These are phyloP conservation scores for Apiospora rasikravindrae DNA, from an alignment of 2,329 filamentous ascomycete species.

Conservation along the genomic window DNA sequence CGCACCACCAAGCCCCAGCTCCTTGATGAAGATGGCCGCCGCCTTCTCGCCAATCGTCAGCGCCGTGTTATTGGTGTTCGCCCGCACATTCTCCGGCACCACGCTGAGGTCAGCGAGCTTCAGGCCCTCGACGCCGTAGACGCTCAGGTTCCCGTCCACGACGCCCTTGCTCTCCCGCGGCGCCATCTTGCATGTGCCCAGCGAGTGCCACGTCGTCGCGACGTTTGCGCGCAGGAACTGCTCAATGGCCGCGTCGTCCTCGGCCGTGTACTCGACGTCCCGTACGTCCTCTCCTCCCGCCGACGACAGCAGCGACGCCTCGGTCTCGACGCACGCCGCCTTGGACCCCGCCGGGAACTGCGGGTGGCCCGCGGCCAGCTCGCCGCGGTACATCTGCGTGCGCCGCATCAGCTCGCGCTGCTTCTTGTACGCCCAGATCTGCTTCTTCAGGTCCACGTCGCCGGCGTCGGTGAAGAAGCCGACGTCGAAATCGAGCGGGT, in stretches of 20 bases:
- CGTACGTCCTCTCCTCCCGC: slow-evolving; percentile 39
- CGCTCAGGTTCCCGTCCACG: slow-evolving; percentile 42
- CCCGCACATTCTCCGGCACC: slow-evolving; percentile 37
- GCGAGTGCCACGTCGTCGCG: slow-evolving; percentile 44
- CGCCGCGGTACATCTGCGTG: slow-evolving; percentile 55
- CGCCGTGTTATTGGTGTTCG: slow-evolving; percentile 53
- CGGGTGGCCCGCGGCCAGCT: slow-evolving; percentile 49
- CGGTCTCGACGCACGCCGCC: slow-evolving; percentile 41
- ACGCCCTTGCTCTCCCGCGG: slow-evolving; percentile 40
- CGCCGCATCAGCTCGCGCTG: slow-evolving; percentile 65
- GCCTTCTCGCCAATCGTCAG: slow-evolving; percentile 51
- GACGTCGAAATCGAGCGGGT: slow-evolving; percentile 59
- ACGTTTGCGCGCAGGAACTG: slow-evolving; percentile 40
- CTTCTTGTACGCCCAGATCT: slow-evolving; percentile 69
- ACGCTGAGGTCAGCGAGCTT: slow-evolving; percentile 42
- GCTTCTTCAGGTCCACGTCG: slow-evolving; percentile 60
- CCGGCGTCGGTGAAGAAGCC: slow-evolving; percentile 59
- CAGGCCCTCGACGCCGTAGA: slow-evolving; percentile 42
- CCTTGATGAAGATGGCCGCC: slow-evolving; percentile 41
- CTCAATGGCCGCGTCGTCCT: slow-evolving; percentile 50
- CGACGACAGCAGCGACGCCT: slow-evolving; percentile 22
- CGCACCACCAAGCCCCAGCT: slow-evolving; percentile 29
- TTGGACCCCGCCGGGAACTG: slow-evolving; percentile 47
- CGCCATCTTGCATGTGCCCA: slow-evolving; percentile 46
- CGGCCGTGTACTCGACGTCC: slow-evolving; percentile 50